phyloP scores from a whole-genome alignment of 106 monocot genomes.

The Phalaenopsis aphrodite region DNA sequence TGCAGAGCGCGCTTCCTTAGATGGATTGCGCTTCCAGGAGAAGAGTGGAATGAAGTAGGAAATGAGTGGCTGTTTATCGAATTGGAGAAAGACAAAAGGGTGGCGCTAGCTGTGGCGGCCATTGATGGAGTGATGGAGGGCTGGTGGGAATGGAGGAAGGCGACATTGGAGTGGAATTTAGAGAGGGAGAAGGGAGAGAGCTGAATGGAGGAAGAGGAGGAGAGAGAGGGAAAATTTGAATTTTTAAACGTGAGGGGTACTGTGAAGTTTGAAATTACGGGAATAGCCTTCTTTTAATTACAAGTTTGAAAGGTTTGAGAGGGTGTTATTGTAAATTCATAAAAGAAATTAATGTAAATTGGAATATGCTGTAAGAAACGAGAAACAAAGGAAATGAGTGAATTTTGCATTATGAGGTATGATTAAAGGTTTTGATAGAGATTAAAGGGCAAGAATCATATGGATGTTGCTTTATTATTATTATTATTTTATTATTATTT shows the following conservation, averaged over 20 bases:
- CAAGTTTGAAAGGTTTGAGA: background rate
- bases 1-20: background rate
- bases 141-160: background rate
- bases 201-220: background rate
- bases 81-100: background rate
- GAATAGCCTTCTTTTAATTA: background rate
- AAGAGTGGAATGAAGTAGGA: background rate
- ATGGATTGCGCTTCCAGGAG: background rate
- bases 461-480: background rate
- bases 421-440: background rate
- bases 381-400: background rate
- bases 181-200: background rate
- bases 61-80: background rate
- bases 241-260: conserved; percentile 3
- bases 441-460: background rate
- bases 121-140: background rate
- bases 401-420: background rate
- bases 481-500: background rate
- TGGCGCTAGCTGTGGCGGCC: background rate
- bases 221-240: no score
- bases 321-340: background rate
- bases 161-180: conserved; percentile 1
- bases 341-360: background rate
- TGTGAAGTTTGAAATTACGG: background rate
- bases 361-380: conserved; percentile 11